Evolutionary conservation across 2,329 filamentous ascomycete species (phyloP).

Genomic region (Cyphellophora attinorum): DNA sequence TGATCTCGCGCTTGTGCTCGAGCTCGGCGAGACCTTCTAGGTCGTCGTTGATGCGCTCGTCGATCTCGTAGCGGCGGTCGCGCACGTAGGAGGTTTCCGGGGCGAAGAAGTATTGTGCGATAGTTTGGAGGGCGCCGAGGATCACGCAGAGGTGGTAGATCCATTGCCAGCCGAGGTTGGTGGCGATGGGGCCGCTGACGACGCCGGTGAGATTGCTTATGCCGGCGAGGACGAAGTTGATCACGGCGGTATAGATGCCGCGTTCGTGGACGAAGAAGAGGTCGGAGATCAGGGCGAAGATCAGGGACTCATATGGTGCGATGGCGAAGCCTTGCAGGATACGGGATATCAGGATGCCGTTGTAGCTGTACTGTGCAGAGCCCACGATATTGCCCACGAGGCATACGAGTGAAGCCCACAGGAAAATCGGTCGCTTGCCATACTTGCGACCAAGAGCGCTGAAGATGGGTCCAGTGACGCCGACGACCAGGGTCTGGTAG

Average conservation of each 20-base stretch:
- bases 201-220: not conserved
- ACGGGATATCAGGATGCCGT: slow-evolving; percentile 13
- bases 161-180: slow-evolving; percentile 19
- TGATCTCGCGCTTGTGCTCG: too few species aligned
- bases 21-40: too few species aligned
- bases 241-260: slow-evolving; percentile 27
- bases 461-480: slow-evolving; percentile 21
- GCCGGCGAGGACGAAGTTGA: slow-evolving; percentile 21
- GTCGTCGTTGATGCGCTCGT: slow-evolving; percentile 13
- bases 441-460: slow-evolving; percentile 14
- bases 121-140: slow-evolving; percentile 8
- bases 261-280: slow-evolving; percentile 37
- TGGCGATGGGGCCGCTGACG: too few species aligned
- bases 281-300: slow-evolving; percentile 30
- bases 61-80: slow-evolving; percentile 16
- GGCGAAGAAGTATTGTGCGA: slow-evolving; percentile 10
- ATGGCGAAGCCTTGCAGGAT: slow-evolving; percentile 17
- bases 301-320: slow-evolving; percentile 15
- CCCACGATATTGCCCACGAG: slow-evolving; percentile 16
- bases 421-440: slow-evolving; percentile 14
- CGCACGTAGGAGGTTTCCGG: slow-evolving; percentile 14
- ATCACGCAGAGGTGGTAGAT: slow-evolving; percentile 10
- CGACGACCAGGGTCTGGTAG: slow-evolving; percentile 31
- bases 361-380: slow-evolving; percentile 15
- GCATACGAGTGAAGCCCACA: slow-evolving; percentile 12